Evolutionary conservation across 441 rosid species (phyloP).

Genomic region (Sinapis alba): DNA sequence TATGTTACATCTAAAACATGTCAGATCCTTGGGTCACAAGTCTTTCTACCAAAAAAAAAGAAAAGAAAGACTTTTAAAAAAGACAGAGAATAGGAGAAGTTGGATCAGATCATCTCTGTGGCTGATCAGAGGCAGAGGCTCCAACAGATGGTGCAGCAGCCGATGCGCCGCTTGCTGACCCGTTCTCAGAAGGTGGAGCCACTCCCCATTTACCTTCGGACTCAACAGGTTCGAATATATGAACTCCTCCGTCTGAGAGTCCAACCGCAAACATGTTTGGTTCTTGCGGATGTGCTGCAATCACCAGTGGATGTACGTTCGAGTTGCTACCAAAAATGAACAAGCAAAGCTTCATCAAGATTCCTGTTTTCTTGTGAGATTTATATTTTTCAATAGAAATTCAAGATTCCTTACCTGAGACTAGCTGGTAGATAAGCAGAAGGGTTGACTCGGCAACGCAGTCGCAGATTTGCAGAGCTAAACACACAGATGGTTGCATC

Average conservation of each 20-base stretch:
- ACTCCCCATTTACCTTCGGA: slow-evolving; percentile 62
- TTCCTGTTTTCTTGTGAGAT: background rate
- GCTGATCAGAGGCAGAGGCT: slow-evolving; percentile 46
- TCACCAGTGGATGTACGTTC: slow-evolving; percentile 50
- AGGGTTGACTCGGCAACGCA: slow-evolving; percentile 78
- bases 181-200: slow-evolving; percentile 54
- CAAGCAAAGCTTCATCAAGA: background rate
- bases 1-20: slow-evolving; percentile 41
- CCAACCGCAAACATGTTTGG: slow-evolving; percentile 76
- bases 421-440: slow-evolving; percentile 70
- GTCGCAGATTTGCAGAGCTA: slow-evolving; percentile 65
- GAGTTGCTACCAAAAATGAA: slow-evolving; percentile 46
- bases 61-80: background rate
- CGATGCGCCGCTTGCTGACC: slow-evolving; percentile 40
- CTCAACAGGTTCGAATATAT: slow-evolving; percentile 69
- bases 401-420: slow-evolving; percentile 54
- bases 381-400: background rate
- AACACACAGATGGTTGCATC: slow-evolving; percentile 81
- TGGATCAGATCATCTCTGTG: slow-evolving; percentile 42
- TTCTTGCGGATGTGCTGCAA: slow-evolving; percentile 76
- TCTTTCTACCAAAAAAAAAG: slow-evolving; percentile 30
- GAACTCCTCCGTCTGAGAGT: slow-evolving; percentile 59
- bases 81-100: slow-evolving; percentile 5
- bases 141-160: slow-evolving; percentile 37
- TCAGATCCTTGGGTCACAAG: slow-evolving; percentile 34